A percentile compares a stretch with the other conserved stretches of the same genome.
Conservation (phyloP, 129 eudicot genomes). For the Rutidosis leptorrhynchoides region DNA sequence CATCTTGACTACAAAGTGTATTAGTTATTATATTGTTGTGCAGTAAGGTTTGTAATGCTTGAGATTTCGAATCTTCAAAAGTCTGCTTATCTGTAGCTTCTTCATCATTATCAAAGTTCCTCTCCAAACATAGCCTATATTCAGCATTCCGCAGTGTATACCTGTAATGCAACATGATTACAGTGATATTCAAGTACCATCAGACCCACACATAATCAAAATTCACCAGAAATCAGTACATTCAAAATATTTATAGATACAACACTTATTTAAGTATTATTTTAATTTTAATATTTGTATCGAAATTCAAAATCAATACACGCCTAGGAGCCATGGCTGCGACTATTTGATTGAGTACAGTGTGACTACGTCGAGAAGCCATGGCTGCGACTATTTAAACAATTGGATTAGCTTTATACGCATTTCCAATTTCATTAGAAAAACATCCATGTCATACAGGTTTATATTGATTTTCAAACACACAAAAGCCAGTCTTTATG, state of each 20-base stretch:
- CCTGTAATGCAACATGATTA: conserved; percentile 42
- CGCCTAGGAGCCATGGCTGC: no score
- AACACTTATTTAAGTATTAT: no score
- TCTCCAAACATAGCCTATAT: conserved; percentile 90
- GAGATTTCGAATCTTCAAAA: conserved; percentile 44
- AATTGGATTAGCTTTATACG: not conserved
- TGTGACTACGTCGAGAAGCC: no score
- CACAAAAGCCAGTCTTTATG: not conserved
- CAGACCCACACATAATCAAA: not conserved
- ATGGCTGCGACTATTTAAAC: not conserved
- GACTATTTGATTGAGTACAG: no score
- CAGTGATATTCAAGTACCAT: no score
- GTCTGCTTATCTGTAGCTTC: conserved; percentile 37
- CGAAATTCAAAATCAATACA: no score
- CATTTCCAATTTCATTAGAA: not conserved
- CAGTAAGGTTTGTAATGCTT: conserved; percentile 37
- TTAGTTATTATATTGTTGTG: conserved; percentile 32
- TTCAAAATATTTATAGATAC: not conserved
- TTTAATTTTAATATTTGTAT: no score
- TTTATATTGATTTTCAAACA: not conserved
- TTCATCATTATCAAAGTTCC: conserved; percentile 76
- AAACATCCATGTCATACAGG: not conserved
- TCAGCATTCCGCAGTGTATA: conserved; percentile 93
- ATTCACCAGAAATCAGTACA: no score
- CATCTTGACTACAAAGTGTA: conserved; percentile 33